Percentiles rank a stretch among this genome's conserved stretches.
phyloP scores from a whole-genome alignment of 495 filamentous ascomycete species.

The Penicillium flavigenum region DNA sequence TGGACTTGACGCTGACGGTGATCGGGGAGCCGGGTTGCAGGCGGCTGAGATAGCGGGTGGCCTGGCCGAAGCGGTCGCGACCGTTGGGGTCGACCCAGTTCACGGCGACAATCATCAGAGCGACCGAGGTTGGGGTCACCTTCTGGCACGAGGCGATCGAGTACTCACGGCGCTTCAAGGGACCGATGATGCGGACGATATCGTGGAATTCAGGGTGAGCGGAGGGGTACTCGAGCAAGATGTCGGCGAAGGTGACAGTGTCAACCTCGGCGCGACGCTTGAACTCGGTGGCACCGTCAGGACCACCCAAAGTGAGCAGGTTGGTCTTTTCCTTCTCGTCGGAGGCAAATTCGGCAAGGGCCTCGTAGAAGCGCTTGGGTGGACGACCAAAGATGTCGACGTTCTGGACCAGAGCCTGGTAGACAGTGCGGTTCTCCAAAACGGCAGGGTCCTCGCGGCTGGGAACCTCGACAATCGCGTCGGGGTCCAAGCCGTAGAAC shows the following conservation, averaged over 20 bases:
- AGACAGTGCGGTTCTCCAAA: slow-evolving; percentile 87
- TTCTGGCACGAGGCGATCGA: slow-evolving; percentile 95
- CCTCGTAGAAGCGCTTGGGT: slow-evolving; percentile 95
- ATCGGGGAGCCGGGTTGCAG: slow-evolving; percentile 73
- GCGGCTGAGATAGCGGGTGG: slow-evolving; percentile 79
- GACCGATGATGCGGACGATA: slow-evolving; percentile 81
- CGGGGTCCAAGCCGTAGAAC: slow-evolving; percentile 78
- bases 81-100: slow-evolving; percentile 87
- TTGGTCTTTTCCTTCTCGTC: slow-evolving; percentile 79
- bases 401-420: slow-evolving; percentile 89
- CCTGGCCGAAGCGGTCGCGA: slow-evolving; percentile 87
- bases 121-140: slow-evolving; percentile 79
- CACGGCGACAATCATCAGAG: slow-evolving; percentile 98
- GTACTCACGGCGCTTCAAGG: slow-evolving; percentile 96
- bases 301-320: slow-evolving; percentile 71
- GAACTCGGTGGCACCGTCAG: slow-evolving; percentile 89
- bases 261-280: slow-evolving; percentile 93
- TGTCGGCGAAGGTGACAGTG: slow-evolving; percentile 87
- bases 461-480: slow-evolving; percentile 85
- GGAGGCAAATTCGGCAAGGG: slow-evolving; percentile 80
- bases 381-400: slow-evolving; percentile 96
- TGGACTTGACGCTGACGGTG: slow-evolving; percentile 92
- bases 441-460: slow-evolving; percentile 76
- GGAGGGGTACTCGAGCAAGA: slow-evolving; percentile 82
- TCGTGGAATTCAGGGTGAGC: slow-evolving; percentile 90